Conservation (phyloP, 192 early-diverging fungal species). For the Dissophora globulifera region DNA sequence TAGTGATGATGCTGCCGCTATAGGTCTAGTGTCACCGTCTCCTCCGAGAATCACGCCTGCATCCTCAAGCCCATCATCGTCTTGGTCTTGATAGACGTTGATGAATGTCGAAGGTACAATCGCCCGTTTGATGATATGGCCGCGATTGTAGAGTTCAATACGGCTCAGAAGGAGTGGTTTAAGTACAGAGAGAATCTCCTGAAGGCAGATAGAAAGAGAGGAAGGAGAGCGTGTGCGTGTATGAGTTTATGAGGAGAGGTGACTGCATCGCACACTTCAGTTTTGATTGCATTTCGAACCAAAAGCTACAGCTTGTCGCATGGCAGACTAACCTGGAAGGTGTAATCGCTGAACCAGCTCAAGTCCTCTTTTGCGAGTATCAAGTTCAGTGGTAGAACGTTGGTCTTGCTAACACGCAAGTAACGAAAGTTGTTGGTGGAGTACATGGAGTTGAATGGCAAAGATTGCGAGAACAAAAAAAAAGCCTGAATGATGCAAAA, state of each 20-base stretch:
- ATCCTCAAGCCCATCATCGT: conserved; percentile 38
- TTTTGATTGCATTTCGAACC: too few relatives aligned
- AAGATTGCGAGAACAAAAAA: background rate
- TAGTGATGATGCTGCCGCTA: background rate
- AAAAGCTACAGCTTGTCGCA: too few relatives aligned
- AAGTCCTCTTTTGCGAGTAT: conserved; percentile 43
- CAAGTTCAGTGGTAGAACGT: conserved; percentile 34
- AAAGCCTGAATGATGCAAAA: background rate
- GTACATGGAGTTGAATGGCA: conserved; percentile 24
- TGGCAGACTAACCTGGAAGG: too few relatives aligned
- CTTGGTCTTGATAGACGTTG: conserved; percentile 1
- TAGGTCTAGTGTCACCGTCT: too few relatives aligned
- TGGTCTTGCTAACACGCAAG: conserved; percentile 37
- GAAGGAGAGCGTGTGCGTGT: background rate
- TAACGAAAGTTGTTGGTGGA: conserved; percentile 39
- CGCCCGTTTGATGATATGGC: conserved; percentile 22
- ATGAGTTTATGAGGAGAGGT: too few relatives aligned
- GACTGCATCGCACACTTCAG: too few relatives aligned
- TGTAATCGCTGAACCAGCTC: conserved; percentile 44
- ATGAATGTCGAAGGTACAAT: conserved; percentile 2
- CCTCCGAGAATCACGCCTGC: conserved; percentile 34
- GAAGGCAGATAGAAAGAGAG: background rate
- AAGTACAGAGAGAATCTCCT: conserved; percentile 38
- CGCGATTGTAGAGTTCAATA: conserved; percentile 31
- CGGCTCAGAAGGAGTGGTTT: conserved; percentile 27